Conservation (phyloP, 768 basidiomycete genomes). For the Serendipita indica region DNA sequence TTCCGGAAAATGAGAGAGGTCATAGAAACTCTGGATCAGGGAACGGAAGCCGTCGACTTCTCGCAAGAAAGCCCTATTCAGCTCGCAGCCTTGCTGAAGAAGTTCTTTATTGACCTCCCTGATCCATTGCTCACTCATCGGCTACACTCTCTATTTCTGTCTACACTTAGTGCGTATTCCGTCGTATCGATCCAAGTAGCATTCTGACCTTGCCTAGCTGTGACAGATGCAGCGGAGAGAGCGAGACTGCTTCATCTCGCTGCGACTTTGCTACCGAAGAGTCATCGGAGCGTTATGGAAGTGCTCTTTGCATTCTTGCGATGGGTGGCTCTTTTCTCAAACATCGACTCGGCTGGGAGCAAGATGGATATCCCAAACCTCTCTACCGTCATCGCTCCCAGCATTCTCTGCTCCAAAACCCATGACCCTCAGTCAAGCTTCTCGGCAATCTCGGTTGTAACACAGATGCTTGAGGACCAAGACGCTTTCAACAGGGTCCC, state of each 20-base stretch:
- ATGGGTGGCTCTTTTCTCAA: conserved; percentile 98
- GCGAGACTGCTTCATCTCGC: conserved; percentile 73
- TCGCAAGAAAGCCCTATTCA: conserved; percentile 93
- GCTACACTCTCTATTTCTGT: conserved; percentile 75
- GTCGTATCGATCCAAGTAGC: too few relatives aligned
- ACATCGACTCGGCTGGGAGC: conserved; percentile 92
- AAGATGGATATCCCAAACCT: conserved; percentile 97
- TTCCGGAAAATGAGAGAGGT: conserved; percentile 85
- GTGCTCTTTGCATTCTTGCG: conserved; percentile 96
- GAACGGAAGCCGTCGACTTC: conserved; percentile 79
- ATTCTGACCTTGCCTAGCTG: conserved; percentile 36
- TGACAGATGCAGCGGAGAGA: conserved; percentile 63
- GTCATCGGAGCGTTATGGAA: conserved; percentile 96
- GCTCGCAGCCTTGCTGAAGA: conserved; percentile 89
- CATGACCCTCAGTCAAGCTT: conserved; percentile 91
- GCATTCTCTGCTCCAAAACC: conserved; percentile 66
- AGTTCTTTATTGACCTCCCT: conserved; percentile 89
- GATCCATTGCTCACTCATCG: conserved; percentile 94
- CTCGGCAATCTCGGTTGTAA: conserved; percentile 59
- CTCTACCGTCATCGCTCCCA: conserved; percentile 93
- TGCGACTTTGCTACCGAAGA: conserved; percentile 75
- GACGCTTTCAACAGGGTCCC: conserved; percentile 92
- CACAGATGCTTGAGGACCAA: conserved; percentile 76
- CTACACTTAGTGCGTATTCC: conserved; percentile 74
- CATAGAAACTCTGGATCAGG: conserved; percentile 87